Evolutionary conservation across 805 yeast species (phyloP).

Genomic region (Lachancea dasiensis): DNA sequence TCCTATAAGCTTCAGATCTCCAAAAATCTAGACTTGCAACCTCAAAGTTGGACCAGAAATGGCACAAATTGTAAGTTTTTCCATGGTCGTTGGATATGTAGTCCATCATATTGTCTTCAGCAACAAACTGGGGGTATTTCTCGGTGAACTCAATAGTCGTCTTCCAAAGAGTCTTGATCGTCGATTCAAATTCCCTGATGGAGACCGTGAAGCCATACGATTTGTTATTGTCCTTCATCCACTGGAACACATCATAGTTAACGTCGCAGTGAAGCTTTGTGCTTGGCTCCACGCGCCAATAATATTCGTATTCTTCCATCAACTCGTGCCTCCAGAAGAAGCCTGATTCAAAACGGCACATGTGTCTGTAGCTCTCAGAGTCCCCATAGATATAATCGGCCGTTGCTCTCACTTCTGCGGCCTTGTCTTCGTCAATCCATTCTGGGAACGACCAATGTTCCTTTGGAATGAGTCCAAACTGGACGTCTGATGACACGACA

Average conservation of each 20-base stretch:
- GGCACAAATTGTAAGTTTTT: slow-evolving; percentile 69
- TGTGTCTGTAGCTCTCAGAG: slow-evolving; percentile 69
- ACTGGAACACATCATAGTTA: slow-evolving; percentile 73
- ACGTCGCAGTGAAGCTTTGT: slow-evolving; percentile 76
- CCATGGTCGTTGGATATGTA: slow-evolving; percentile 73
- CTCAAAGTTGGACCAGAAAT: slow-evolving; percentile 90
- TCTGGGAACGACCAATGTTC: slow-evolving; percentile 87
- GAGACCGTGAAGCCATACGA: slow-evolving; percentile 75
- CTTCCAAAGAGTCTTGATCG: slow-evolving; percentile 74
- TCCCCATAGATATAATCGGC: slow-evolving; percentile 57
- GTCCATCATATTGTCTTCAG: slow-evolving; percentile 56
- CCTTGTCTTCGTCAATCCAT: slow-evolving; percentile 68
- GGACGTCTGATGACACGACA: slow-evolving; percentile 68
- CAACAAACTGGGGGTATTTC: slow-evolving; percentile 53
- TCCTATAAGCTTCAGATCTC: slow-evolving; percentile 63
- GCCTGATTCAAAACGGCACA: slow-evolving; percentile 91
- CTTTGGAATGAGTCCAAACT: slow-evolving; percentile 73
- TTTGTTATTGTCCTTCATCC: slow-evolving; percentile 71
- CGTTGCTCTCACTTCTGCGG: slow-evolving; percentile 51
- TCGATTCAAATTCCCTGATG: slow-evolving; percentile 64
- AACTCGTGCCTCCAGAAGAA: slow-evolving; percentile 77
- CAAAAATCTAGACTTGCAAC: slow-evolving; percentile 69
- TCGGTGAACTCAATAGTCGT: slow-evolving; percentile 56
- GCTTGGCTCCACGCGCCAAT: slow-evolving; percentile 94
- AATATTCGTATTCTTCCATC: slow-evolving; percentile 73